These are phyloP conservation scores for Populus simonii DNA, from an alignment of 345 rosid genomes.

Conservation along the genomic window DNA sequence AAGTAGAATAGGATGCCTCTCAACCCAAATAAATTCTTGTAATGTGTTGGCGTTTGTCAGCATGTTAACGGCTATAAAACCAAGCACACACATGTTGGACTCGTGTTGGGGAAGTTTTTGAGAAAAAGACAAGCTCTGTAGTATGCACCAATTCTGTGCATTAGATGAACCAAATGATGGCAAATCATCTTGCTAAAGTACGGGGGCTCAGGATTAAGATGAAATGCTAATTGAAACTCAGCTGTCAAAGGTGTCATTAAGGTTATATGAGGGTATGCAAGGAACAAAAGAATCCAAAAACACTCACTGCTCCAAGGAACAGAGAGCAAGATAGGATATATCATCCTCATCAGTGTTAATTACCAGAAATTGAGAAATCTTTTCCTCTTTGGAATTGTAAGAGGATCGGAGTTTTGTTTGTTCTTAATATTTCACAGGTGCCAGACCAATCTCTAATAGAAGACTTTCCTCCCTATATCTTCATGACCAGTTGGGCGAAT, in stretches of 20 bases:
- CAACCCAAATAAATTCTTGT: background rate
- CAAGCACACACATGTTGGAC: constrained; percentile 38
- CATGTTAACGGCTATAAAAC: background rate
- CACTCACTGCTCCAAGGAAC: background rate
- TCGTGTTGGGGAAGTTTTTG: constrained; percentile 16
- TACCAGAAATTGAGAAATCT: background rate
- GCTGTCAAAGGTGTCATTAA: background rate
- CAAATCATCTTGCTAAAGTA: background rate
- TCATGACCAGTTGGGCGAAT: background rate
- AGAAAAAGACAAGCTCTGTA: constrained; percentile 29
- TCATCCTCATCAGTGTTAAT: background rate
- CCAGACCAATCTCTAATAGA: background rate
- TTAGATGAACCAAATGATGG: background rate
- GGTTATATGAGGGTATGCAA: background rate
- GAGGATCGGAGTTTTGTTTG: background rate
- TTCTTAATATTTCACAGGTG: background rate
- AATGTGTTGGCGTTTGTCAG: constrained; percentile 17
- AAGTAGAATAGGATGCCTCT: background rate
- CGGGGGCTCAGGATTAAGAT: background rate
- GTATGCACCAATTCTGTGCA: background rate
- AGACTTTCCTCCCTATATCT: background rate
- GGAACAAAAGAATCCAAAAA: background rate
- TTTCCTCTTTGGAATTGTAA: background rate
- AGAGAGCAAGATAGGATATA: background rate
- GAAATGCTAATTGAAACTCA: background rate